Percentiles rank a stretch among this genome's conserved stretches.
Conservation (phyloP, 352 stramenopile genomes). For the Phytophthora podocarpi region DNA sequence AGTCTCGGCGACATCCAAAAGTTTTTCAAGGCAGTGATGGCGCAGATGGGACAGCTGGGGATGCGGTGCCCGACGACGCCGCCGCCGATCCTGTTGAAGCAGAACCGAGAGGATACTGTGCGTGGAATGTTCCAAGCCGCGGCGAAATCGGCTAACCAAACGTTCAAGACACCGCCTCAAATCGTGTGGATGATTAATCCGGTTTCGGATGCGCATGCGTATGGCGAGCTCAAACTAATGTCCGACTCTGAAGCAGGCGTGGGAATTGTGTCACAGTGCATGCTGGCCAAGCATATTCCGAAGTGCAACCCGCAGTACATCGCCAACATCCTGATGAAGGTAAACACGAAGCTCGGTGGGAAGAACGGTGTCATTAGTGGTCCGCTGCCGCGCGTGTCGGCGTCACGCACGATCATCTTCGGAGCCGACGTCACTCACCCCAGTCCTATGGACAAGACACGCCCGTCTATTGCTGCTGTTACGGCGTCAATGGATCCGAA, state of each 20-base stretch:
- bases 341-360: slow-evolving; percentile 80
- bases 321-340: slow-evolving; percentile 78
- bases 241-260: slow-evolving; percentile 68
- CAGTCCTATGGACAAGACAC: slow-evolving; percentile 68
- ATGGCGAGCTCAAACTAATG: slow-evolving; percentile 78
- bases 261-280: slow-evolving; percentile 76
- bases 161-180: slow-evolving; percentile 40
- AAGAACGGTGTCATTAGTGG: slow-evolving; percentile 62
- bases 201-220: slow-evolving; percentile 44
- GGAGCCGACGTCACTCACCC: slow-evolving; percentile 87
- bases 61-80: slow-evolving; percentile 45
- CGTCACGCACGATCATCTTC: slow-evolving; percentile 75
- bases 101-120: slow-evolving; percentile 39
- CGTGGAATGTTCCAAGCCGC: slow-evolving; percentile 49
- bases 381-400: slow-evolving; percentile 48
- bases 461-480: slow-evolving; percentile 81
- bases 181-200: slow-evolving; percentile 72
- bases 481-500: slow-evolving; percentile 81
- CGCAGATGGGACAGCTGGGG: slow-evolving; percentile 57
- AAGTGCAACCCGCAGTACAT: slow-evolving; percentile 72
- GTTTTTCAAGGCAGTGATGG: slow-evolving; percentile 68
- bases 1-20: slow-evolving; percentile 35
- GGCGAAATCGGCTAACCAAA: slow-evolving; percentile 31
- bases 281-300: slow-evolving; percentile 68
- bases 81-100: slow-evolving; percentile 51